phyloP scores from a whole-genome alignment of 768 basidiomycete genomes.

The Lentinula aciculospora region DNA sequence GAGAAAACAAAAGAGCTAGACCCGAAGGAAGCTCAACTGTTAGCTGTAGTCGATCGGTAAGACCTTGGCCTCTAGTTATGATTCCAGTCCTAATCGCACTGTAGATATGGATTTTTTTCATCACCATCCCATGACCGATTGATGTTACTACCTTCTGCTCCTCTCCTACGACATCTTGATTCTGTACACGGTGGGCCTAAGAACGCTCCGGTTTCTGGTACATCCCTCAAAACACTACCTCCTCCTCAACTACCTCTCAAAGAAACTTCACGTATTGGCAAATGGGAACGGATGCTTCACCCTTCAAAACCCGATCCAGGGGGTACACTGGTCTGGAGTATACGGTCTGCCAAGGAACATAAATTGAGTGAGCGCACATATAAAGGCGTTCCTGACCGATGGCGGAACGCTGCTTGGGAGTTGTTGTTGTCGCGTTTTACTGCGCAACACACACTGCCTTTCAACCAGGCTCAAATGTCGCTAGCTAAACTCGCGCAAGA shows the following conservation, averaged over 20 bases:
- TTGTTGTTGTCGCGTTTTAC: conserved; percentile 60
- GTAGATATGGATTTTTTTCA: conserved; percentile 89
- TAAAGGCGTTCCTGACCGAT: conserved; percentile 96
- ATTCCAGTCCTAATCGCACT: background rate
- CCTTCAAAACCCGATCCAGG: conserved; percentile 67
- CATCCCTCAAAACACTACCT: conserved; percentile 42
- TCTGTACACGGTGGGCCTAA: conserved; percentile 39
- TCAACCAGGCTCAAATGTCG: conserved; percentile 18
- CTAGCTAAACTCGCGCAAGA: conserved; percentile 37
- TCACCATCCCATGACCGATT: conserved; percentile 81
- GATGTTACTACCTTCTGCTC: conserved; percentile 58
- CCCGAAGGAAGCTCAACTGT: conserved; percentile 65
- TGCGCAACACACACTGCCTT: conserved; percentile 30
- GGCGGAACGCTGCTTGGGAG: conserved; percentile 92
- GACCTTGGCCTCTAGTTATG: conserved; percentile 19
- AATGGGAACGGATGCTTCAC: conserved; percentile 91
- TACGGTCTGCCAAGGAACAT: conserved; percentile 57
- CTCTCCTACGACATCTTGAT: conserved; percentile 55
- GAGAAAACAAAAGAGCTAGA: conserved; percentile 67
- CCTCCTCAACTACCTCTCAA: conserved; percentile 44
- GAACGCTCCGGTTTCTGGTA: conserved; percentile 38
- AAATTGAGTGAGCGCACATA: conserved; percentile 76
- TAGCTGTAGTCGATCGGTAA: conserved; percentile 84
- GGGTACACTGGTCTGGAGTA: conserved; percentile 62
- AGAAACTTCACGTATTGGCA: conserved; percentile 74